A percentile compares a stretch with the other conserved stretches of the same genome.
Evolutionary conservation across 352 stramenopile species (phyloP).

Genomic region (Phytophthora europaea): DNA sequence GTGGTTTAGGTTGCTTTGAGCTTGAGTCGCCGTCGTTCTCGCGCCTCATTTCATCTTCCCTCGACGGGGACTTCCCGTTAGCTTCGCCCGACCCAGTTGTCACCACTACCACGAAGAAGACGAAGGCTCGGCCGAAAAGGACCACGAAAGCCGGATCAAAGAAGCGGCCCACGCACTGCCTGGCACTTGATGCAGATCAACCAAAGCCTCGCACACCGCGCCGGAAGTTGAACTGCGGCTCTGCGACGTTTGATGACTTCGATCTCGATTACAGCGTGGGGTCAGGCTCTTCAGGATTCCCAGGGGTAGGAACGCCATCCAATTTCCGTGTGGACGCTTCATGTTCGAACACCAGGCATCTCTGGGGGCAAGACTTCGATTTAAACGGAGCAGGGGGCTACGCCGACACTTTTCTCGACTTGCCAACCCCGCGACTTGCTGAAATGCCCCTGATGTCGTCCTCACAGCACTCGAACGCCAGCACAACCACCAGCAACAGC

Average conservation of each 20-base stretch:
- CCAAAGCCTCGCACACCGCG: constrained; percentile 75
- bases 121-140: constrained; percentile 53
- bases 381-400: constrained; percentile 48
- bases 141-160: constrained; percentile 41
- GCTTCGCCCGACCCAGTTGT: constrained; percentile 20
- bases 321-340: constrained; percentile 56
- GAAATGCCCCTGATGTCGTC: constrained; percentile 48
- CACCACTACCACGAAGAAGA: constrained; percentile 30
- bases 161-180: constrained; percentile 67
- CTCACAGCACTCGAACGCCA: constrained; percentile 34
- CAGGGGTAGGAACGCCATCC: constrained; percentile 75
- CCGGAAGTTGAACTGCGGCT: constrained; percentile 69
- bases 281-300: constrained; percentile 36
- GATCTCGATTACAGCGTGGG: constrained; percentile 43
- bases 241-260: constrained; percentile 68
- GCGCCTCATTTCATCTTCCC: constrained; percentile 48
- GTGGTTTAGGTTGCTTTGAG: constrained; percentile 72
- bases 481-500: constrained; percentile 21
- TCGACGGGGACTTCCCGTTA: constrained; percentile 31
- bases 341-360: constrained; percentile 48
- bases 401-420: constrained; percentile 80
- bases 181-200: constrained; percentile 65
- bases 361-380: constrained; percentile 78
- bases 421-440: constrained; percentile 70
- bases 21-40: constrained; percentile 79